These are phyloP conservation scores for Smittium culicis DNA, from an alignment of 371 early-diverging fungal species.

Conservation along the genomic window DNA sequence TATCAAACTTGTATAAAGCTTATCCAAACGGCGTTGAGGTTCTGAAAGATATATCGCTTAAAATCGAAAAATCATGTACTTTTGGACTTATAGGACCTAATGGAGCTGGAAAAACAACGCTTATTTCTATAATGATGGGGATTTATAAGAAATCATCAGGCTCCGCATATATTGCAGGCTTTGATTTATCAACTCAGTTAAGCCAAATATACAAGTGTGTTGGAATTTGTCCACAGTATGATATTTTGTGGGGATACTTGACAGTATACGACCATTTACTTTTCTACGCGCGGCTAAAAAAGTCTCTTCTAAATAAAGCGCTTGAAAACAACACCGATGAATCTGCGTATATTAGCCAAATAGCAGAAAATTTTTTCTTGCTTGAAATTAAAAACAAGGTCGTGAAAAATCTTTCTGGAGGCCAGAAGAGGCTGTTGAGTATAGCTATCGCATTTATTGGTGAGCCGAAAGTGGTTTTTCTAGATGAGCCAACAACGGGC, in stretches of 20 bases:
- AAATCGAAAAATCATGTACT: slow-evolving; percentile 38
- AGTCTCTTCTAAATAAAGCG: slow-evolving; percentile 16
- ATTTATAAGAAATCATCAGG: slow-evolving; percentile 47
- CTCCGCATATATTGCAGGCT: slow-evolving; percentile 43
- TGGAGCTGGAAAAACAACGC: slow-evolving; percentile 40
- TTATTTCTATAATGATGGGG: slow-evolving; percentile 52
- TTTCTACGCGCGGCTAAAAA: slow-evolving; percentile 58
- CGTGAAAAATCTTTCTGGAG: slow-evolving; percentile 36
- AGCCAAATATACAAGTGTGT: slow-evolving; percentile 42
- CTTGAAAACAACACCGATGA: slow-evolving; percentile 26
- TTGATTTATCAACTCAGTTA: slow-evolving; percentile 37
- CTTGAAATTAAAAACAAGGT: not conserved
- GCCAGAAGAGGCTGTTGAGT: slow-evolving; percentile 48
- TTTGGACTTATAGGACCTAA: slow-evolving; percentile 53
- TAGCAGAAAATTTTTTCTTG: slow-evolving; percentile 18
- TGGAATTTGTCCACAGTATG: slow-evolving; percentile 61
- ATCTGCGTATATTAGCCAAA: slow-evolving; percentile 21
- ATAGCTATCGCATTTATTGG: slow-evolving; percentile 46
- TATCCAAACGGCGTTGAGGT: slow-evolving; percentile 43
- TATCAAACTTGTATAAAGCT: slow-evolving; percentile 35
- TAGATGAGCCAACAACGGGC: slow-evolving; percentile 52
- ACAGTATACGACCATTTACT: slow-evolving; percentile 55
- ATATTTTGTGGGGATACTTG: slow-evolving; percentile 59
- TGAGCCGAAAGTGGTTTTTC: slow-evolving; percentile 38
- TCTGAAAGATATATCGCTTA: slow-evolving; percentile 47